A percentile compares a stretch with the other conserved stretches of the same genome.
phyloP scores from a whole-genome alignment of 345 rosid genomes.

The Excoecaria agallocha region DNA sequence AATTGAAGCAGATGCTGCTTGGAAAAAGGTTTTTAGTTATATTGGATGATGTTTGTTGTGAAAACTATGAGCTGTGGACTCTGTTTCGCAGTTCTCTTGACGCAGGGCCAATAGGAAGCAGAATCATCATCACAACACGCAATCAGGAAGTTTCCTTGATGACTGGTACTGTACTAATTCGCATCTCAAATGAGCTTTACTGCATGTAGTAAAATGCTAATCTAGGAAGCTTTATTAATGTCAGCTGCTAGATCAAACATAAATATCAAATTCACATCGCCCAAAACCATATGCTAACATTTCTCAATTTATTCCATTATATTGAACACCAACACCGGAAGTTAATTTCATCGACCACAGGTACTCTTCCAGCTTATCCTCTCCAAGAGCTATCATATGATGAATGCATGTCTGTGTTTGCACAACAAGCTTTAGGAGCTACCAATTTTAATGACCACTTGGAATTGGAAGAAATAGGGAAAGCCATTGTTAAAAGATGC shows the following conservation, averaged over 20 bases:
- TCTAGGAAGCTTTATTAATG: not conserved
- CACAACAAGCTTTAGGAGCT: constrained; percentile 1
- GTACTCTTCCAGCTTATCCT: not conserved
- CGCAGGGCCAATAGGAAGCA: not conserved
- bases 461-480: not conserved
- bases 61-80: not conserved
- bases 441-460: constrained; percentile 1
- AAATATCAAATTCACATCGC: too few relatives aligned
- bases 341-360: too few relatives aligned
- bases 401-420: constrained; percentile 1
- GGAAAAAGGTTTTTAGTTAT: not conserved
- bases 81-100: not conserved
- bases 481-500: not conserved
- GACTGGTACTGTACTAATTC: not conserved
- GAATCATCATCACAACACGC: constrained; percentile 5
- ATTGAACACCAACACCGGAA: too few relatives aligned
- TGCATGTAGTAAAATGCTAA: not conserved
- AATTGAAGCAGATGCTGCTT: not conserved
- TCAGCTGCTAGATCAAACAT: too few relatives aligned
- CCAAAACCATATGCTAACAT: too few relatives aligned
- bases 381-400: constrained; percentile 11
- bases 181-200: not conserved
- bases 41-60: constrained; percentile 3
- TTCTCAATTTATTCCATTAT: too few relatives aligned
- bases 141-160: not conserved